Percentiles rank a stretch among this genome's conserved stretches.
Evolutionary conservation across 768 basidiomycete species (phyloP).

Genomic region (Boletus pseudopeckii): DNA sequence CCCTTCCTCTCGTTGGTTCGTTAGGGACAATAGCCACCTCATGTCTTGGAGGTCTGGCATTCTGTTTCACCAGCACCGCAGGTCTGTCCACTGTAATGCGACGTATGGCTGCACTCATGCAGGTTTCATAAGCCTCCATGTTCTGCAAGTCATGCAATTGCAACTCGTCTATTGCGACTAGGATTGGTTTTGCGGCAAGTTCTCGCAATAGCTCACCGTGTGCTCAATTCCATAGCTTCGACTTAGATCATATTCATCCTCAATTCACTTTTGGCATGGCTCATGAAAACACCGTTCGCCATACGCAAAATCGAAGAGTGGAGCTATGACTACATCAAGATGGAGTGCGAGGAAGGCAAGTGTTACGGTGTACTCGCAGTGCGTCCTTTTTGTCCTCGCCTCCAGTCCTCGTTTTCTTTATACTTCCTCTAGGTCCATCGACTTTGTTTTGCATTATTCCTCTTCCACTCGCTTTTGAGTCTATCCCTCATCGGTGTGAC

Average conservation of each 20-base stretch:
- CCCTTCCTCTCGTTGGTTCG: constrained; percentile 66
- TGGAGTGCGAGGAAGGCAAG: constrained; percentile 90
- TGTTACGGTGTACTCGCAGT: constrained; percentile 97
- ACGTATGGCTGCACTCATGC: constrained; percentile 5
- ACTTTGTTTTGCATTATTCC: constrained; percentile 89
- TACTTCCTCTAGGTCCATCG: constrained; percentile 68
- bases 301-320: constrained; percentile 87
- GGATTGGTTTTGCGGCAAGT: constrained; percentile 89
- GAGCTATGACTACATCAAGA: constrained; percentile 97
- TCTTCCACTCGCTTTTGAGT: constrained; percentile 85
- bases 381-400: constrained; percentile 27
- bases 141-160: constrained; percentile 99
- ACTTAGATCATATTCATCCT: constrained; percentile 87
- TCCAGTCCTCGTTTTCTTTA: constrained; percentile 2
- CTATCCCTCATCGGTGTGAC: constrained; percentile 78
- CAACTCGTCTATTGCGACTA: constrained; percentile 96
- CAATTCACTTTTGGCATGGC: constrained; percentile 95
- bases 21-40: constrained; percentile 75
- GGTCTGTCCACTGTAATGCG: constrained; percentile 43
- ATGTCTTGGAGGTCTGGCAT: constrained; percentile 78
- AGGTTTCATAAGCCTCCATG: constrained; percentile 66
- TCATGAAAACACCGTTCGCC: constrained; percentile 89
- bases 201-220: background rate
- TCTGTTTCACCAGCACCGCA: constrained; percentile 84
- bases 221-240: background rate